Evolutionary conservation across 2,329 filamentous ascomycete genomes (phyloP), one percentile per base, ranked within the genome.

Genomic region (Thelonectria rubi): DNA sequence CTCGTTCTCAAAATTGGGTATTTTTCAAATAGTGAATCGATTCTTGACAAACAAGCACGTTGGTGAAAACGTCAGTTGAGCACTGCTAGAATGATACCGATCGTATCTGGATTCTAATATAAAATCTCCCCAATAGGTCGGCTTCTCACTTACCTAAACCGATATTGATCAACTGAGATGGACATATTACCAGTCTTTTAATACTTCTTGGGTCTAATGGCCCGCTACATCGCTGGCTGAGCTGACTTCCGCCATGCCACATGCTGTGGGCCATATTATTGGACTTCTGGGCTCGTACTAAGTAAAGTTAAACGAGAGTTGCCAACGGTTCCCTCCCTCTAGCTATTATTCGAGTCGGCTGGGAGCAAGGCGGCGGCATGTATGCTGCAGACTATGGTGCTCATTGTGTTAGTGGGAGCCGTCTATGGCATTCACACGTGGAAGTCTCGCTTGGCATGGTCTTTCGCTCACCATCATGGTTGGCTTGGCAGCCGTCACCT

Each of bases 371-470:
- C 24, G 2, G 57, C 12, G 9, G 57, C 51, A 7, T 49, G 32
- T n/a, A 3, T 43, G 6, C 45, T 56, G 24, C n/a, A 56, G 11
- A 49, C 30, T 10, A n/a, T 49, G 10, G 37, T 56, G 1, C 15
- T 56, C 1, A n/a, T 43, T 11, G 14, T 42, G 5, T 48, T 49
- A 15, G 10, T n/a, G 14, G 45, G 21, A 24, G 54, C 37, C 2
- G 40, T n/a, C 15, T 20, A 11, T 7, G 26, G 34, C 14, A 20
- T 55, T 17, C 57, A 60, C 20, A 50, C 57, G 2, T 60, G 57
- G 57, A 45, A 60, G 26, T 54, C 57, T 3, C 57, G 57, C 15
- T 45, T 60, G 34, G 57, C 57, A 3, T 60, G 43, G 57, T 49
- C 43, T 12, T 48, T 60, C 21, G 43, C 42, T 3, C 37, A 51